Evolutionary conservation across 306 rosid genomes (phyloP).

Genomic region (Quercus berberidifolia): DNA sequence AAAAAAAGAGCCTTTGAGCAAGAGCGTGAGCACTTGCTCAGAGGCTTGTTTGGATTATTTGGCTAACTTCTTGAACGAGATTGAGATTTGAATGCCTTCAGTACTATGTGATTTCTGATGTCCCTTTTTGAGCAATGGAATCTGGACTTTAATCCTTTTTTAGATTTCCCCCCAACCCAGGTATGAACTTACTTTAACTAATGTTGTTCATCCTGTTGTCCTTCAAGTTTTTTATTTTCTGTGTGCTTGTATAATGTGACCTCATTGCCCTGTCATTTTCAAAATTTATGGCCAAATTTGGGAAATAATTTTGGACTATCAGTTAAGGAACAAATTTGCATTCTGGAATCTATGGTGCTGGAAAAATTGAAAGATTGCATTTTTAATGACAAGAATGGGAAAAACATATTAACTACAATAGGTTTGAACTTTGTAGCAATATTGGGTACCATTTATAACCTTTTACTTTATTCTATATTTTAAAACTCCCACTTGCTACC

Average conservation of each 20-base stretch:
- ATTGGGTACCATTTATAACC: not conserved
- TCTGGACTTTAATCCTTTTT: not conserved
- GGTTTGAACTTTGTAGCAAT: not conserved
- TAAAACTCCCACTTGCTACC: not conserved
- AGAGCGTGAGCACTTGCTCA: fast-evolving
- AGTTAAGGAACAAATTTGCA: not conserved
- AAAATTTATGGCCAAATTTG: not conserved
- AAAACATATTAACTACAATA: no score
- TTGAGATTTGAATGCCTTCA: not conserved
- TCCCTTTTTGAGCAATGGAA: not conserved
- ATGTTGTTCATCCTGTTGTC: no score
- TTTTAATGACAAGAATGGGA: no score
- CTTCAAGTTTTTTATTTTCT: not conserved
- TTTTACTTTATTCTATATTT: not conserved
- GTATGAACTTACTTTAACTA: no score
- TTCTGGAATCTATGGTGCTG: not conserved
- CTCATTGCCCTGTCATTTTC: not conserved
- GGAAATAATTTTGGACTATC: not conserved
- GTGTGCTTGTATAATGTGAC: not conserved
- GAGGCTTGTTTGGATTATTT: no score
- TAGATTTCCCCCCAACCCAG: no score
- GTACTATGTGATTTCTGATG: not conserved
- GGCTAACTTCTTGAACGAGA: not conserved
- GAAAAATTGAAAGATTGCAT: no score
- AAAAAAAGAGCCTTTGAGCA: no score